Percentiles rank a stretch among this genome's conserved stretches.
phyloP scores from a whole-genome alignment of 1,284 basidiomycete genomes.

The Apiotrichum mycotoxinovorans region DNA sequence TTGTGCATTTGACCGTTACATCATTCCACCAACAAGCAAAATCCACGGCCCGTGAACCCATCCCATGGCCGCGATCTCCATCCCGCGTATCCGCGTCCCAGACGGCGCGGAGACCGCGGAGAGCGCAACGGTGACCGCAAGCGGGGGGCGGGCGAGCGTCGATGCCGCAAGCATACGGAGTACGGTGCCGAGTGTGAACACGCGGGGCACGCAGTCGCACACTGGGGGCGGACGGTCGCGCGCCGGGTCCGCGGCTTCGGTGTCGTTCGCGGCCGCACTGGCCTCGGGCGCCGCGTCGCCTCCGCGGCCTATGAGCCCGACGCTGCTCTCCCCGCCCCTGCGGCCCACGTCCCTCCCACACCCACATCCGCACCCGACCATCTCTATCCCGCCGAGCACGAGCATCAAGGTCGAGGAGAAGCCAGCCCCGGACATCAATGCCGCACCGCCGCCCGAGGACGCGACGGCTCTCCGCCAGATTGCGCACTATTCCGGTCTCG shows the following conservation, averaged over 20 bases:
- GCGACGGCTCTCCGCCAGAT: slow-evolving; percentile 21
- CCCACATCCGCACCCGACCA: not conserved
- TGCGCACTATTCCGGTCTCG: slow-evolving; percentile 59
- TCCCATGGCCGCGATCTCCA: not conserved
- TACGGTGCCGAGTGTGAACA: too few relatives aligned
- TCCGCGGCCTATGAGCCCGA: not conserved
- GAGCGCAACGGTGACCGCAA: too few relatives aligned
- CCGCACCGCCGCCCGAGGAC: slow-evolving; percentile 23
- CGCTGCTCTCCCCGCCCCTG: not conserved
- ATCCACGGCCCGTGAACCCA: too few relatives aligned
- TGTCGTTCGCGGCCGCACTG: not conserved
- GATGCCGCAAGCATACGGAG: too few relatives aligned
- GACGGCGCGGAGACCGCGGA: too few relatives aligned
- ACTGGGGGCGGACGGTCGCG: not conserved
- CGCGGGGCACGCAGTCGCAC: not conserved
- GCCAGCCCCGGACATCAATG: not conserved
- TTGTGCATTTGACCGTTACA: too few relatives aligned
- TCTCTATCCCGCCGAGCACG: not conserved
- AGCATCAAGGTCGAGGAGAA: not conserved
- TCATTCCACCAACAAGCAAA: too few relatives aligned
- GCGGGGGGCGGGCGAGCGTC: too few relatives aligned
- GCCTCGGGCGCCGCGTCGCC: not conserved
- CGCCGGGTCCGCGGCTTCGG: not conserved
- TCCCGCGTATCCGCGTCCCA: not conserved
- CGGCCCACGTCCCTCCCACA: not conserved